Percentiles rank a stretch among this genome's conserved stretches.
Evolutionary conservation across 495 filamentous ascomycete species (phyloP).

Genomic region (Zalerion maritima): DNA sequence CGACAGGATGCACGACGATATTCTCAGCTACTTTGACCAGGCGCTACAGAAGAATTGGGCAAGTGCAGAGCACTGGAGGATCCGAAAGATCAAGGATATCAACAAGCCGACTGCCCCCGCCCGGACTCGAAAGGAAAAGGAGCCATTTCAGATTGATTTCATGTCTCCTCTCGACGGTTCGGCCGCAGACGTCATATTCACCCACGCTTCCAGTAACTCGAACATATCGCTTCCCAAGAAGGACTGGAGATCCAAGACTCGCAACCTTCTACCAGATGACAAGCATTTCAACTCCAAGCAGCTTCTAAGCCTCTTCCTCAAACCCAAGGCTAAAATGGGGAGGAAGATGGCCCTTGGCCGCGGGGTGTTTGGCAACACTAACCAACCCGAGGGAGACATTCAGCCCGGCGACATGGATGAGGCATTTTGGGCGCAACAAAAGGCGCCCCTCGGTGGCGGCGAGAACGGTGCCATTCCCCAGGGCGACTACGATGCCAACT

Average conservation of each 20-base stretch:
- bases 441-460: constrained; percentile 32
- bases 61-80: constrained; percentile 98
- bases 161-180: constrained; percentile 50
- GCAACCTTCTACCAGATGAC: constrained; percentile 91
- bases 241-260: constrained; percentile 85
- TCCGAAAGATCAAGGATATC: constrained; percentile 78
- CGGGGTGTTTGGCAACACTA: constrained; percentile 24
- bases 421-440: constrained; percentile 84
- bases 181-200: constrained; percentile 71
- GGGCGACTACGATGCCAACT: constrained; percentile 87
- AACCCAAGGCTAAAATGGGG: constrained; percentile 71
- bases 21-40: constrained; percentile 93
- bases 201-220: constrained; percentile 63
- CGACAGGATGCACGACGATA: constrained; percentile 68
- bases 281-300: constrained; percentile 95
- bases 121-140: constrained; percentile 75
- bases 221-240: constrained; percentile 76
- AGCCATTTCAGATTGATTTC: constrained; percentile 92
- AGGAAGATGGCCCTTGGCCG: constrained; percentile 26
- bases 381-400: constrained; percentile 34
- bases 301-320: constrained; percentile 79
- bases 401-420: constrained; percentile 75
- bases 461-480: constrained; percentile 33
- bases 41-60: constrained; percentile 94
- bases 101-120: constrained; percentile 43